Evolutionary conservation across 441 rosid species (phyloP), one percentile per base, ranked within the genome.

Genomic region (Metrosideros polymorpha): DNA sequence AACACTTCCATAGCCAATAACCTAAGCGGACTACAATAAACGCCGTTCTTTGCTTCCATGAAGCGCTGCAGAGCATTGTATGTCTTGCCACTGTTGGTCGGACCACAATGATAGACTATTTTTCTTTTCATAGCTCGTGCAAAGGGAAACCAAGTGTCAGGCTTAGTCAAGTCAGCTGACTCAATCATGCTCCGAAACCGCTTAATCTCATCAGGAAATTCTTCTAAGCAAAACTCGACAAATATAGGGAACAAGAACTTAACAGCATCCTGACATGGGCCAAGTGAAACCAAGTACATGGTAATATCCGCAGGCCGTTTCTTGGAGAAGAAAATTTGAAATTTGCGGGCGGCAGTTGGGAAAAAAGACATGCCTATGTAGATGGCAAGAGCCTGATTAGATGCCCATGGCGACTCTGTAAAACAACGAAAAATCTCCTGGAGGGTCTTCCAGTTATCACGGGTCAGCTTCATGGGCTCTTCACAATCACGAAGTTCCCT

Each of bases 1-100:
- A 97, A 97, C 90, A 97, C 99, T 92, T 97, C 99, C 99, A 97
- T 97, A 3, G 99, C 99, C 92, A 97, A 91, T 13, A 97, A 94
- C 94, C 99, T 91, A 76, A 97, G 93, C 19, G 99, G 99, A 86
- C 99, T 97, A 84, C 99, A 97, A 90, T 97, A 97, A 90, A 97
- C 86, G 24, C 98, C 99, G 84, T 94, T 96, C 89, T 93, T 92
- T 83, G 98, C 99, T 90, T 95, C 99, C 99, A 96, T 96, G 92
- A 92, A 97, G 82, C 92, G 85, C 82, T 97, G 99, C 93, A 97
- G 86, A 52, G 99, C 99, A 90, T 95, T 96, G 85, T 94, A 97
- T n/a, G 99, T 97, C 89, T 97, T 97, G 43, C 99, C 99, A 88
- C 99, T 96, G 56, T 97, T 97, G 50, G 99, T 97, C 6, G 98